Base-by-base conservation (phyloP, 257 asterid genomes). In the Fraxinus pennsylvanica region DNA sequence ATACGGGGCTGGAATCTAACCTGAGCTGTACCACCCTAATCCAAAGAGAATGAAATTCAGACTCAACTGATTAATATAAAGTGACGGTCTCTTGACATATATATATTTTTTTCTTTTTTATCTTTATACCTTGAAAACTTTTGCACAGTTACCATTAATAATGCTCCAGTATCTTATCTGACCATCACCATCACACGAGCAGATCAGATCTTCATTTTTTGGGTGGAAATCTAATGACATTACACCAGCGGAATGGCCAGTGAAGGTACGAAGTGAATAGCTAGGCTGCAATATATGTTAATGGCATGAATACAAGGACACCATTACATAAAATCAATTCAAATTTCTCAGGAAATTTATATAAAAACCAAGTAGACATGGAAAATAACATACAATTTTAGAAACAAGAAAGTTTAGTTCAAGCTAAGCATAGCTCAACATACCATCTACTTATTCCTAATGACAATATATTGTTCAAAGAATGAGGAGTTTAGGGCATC, bases 211-310 rank as follows among this genome's bases (percentile, higher is more conserved):
- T 41, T 93, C 98, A 82, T 93, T 96, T 78, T 89, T 95, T 9
- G 99, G 99, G 73, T 95, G 97, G 82, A 95, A 95, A 78, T 96
- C 98, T 84, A 96, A 85, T 5, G 99, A 93, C 95, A 93, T 91
- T 15, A 93, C 98, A 74, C 93, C 84, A 54, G 93, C 84, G 2
- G 98, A 89, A 84, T 96, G 99, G 30, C 98, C 99, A 17, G 98
- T 90, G 73, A 93, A 95, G 29, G 91, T 91, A 25, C 97, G 94
- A 67, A 93, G 92, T 36, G 98, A 88, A 84, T 85, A 95, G 6
- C 92, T 87, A 68, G 94, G 91, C 99, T 95, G 92, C 81, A 83
- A 76, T 41, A 82, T n/a, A 35, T 71, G 71, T 33, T 82, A 68
- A 38, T 6, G 22, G 69, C 33, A 41, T 14, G 71, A 57, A n/a